Percentiles rank a stretch among this genome's conserved stretches.
Conservation (phyloP, 2,329 filamentous ascomycete species). For the Colletotrichum sp. region DNA sequence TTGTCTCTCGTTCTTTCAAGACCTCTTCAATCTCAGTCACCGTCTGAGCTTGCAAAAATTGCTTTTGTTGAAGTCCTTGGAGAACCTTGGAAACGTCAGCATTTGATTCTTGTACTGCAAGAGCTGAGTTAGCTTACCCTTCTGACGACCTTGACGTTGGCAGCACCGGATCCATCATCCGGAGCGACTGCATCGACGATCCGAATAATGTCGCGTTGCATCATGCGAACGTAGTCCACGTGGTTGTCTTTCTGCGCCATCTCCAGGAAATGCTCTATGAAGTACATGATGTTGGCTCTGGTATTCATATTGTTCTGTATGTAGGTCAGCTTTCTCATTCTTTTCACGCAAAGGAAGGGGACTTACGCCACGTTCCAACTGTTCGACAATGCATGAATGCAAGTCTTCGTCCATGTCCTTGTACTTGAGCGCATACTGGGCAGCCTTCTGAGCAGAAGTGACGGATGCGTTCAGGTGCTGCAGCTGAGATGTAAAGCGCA, state of each 20-base stretch:
- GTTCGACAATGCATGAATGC: slow-evolving; percentile 96
- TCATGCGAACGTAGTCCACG: slow-evolving; percentile 87
- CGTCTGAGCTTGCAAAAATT: slow-evolving; percentile 75
- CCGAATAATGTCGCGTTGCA: slow-evolving; percentile 89
- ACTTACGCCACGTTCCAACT: slow-evolving; percentile 81
- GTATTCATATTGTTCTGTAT: slow-evolving; percentile 91
- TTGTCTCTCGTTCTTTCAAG: slow-evolving; percentile 78
- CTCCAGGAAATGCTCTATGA: slow-evolving; percentile 94
- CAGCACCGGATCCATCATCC: slow-evolving; percentile 83
- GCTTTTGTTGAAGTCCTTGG: slow-evolving; percentile 71
- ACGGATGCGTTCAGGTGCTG: slow-evolving; percentile 91
- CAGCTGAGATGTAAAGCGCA: slow-evolving; percentile 92
- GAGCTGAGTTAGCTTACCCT: slow-evolving; percentile 58
- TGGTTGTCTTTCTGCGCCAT: slow-evolving; percentile 79
- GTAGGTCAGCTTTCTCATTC: slow-evolving; percentile 5
- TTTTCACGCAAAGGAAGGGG: neutral
- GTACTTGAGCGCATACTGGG: slow-evolving; percentile 93
- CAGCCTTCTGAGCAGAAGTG: slow-evolving; percentile 87
- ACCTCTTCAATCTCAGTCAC: slow-evolving; percentile 83
- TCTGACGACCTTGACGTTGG: slow-evolving; percentile 91
- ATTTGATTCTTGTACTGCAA: neutral
- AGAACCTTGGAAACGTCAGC: slow-evolving; percentile 58
- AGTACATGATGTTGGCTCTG: slow-evolving; percentile 98
- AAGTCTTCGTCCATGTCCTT: slow-evolving; percentile 95
- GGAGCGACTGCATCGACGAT: slow-evolving; percentile 94